A percentile compares a stretch with the other conserved stretches of the same genome.
These are phyloP conservation scores for Coniochaeta prunicola DNA, from an alignment of 2,329 filamentous ascomycete genomes.

Conservation along the genomic window DNA sequence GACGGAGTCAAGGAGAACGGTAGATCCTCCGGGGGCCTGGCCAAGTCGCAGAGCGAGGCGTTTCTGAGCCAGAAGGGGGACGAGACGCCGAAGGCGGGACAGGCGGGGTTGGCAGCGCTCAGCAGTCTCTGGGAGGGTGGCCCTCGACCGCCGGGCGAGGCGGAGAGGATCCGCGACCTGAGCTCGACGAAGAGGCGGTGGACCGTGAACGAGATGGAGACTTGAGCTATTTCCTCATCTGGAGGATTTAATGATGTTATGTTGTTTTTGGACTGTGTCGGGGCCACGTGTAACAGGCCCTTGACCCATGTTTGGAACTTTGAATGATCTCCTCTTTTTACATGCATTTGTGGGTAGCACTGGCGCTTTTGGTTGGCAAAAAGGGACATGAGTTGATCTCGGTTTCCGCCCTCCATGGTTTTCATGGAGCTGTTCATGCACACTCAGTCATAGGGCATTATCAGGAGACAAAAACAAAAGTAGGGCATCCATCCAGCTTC, in stretches of 20 bases:
- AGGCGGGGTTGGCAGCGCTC: slow-evolving; percentile 20
- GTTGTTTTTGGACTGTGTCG: neutral
- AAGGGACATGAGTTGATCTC: neutral
- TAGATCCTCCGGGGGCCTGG: neutral
- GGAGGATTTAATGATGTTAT: neutral
- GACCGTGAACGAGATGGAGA: slow-evolving; percentile 41
- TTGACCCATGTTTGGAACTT: neutral
- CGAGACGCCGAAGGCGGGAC: slow-evolving; percentile 22
- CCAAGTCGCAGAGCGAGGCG: neutral
- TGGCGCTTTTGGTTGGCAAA: neutral
- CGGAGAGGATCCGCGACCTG: slow-evolving; percentile 37
- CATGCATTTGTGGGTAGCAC: neutral
- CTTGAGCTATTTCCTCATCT: neutral
- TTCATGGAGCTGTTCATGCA: neutral
- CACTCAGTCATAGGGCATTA: neutral
- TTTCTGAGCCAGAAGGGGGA: slow-evolving; percentile 11
- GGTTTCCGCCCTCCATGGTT: neutral
- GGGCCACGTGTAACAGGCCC: neutral
- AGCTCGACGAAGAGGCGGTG: slow-evolving; percentile 44
- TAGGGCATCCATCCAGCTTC: too few species aligned
- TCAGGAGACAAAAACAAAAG: too few species aligned
- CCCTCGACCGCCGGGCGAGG: slow-evolving; percentile 34
- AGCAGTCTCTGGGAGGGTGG: slow-evolving; percentile 36
- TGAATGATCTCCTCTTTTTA: neutral
- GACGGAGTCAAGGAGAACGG: slow-evolving; percentile 4